These are phyloP conservation scores for Colletotrichum spinosum DNA, from an alignment of 2,329 filamentous ascomycete genomes.

Conservation along the genomic window DNA sequence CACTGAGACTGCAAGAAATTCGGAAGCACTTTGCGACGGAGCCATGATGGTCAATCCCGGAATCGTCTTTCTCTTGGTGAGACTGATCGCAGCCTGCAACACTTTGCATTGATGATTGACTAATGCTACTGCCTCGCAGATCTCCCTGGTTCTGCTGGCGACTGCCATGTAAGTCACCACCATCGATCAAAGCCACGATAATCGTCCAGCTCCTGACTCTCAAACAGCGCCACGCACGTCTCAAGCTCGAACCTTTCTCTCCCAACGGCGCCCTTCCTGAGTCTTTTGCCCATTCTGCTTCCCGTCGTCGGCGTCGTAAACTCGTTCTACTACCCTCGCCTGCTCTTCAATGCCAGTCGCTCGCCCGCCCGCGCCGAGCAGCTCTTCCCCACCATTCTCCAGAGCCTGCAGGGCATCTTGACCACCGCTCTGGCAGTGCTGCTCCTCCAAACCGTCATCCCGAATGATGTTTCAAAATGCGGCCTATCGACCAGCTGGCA, in stretches of 20 bases:
- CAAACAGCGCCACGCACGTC: slow-evolving; percentile 52
- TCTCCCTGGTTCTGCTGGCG: slow-evolving; percentile 45
- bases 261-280: slow-evolving; percentile 50
- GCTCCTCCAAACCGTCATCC: slow-evolving; percentile 49
- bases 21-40: neutral
- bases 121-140: slow-evolving; percentile 37
- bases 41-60: slow-evolving; percentile 44
- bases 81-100: slow-evolving; percentile 5
- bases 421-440: slow-evolving; percentile 59
- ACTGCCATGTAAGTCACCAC: slow-evolving; percentile 45
- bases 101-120: neutral
- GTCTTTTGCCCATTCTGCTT: slow-evolving; percentile 53
- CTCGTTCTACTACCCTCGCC: slow-evolving; percentile 48
- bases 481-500: slow-evolving; percentile 68
- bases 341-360: slow-evolving; percentile 42
- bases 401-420: slow-evolving; percentile 56
- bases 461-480: slow-evolving; percentile 58
- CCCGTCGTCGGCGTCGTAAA: slow-evolving; percentile 54
- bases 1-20: neutral
- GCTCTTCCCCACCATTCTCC: slow-evolving; percentile 45
- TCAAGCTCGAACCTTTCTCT: slow-evolving; percentile 53
- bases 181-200: neutral
- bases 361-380: slow-evolving; percentile 28
- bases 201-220: neutral
- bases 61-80: slow-evolving; percentile 47